Conservation (phyloP, 805 yeast species). For the Brettanomyces custersianus region DNA sequence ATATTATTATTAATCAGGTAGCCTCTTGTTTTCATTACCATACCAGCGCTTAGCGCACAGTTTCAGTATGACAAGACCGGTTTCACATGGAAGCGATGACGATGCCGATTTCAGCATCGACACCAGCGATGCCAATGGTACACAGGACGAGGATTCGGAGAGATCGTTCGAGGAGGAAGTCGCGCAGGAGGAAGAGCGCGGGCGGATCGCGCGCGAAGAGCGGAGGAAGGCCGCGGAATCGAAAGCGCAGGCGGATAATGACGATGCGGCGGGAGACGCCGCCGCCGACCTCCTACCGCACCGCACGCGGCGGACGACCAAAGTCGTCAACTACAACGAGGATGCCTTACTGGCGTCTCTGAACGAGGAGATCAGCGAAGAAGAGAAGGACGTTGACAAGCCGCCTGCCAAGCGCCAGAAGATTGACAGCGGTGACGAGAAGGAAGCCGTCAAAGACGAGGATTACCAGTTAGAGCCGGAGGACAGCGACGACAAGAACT, state of each 20-base stretch:
- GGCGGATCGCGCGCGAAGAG: neutral
- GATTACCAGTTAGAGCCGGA: slow-evolving; percentile 4
- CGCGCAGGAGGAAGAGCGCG: slow-evolving; percentile 3
- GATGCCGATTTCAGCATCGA: neutral
- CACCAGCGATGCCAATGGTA: neutral
- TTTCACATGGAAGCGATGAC: neutral
- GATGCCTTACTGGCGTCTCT: slow-evolving; percentile 19
- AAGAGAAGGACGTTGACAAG: slow-evolving; percentile 15
- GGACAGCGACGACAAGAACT: slow-evolving; percentile 5
- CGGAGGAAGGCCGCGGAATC: slow-evolving; percentile 5
- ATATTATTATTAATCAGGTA: no score
- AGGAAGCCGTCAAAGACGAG: slow-evolving; percentile 2
- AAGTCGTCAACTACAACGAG: slow-evolving; percentile 27
- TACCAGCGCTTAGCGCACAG: no score
- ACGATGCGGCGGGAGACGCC: slow-evolving; percentile 6
- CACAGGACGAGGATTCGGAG: slow-evolving; percentile 11
- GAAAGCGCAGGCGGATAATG: slow-evolving; percentile 17
- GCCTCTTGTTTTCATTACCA: no score
- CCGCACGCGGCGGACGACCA: slow-evolving; percentile 22
- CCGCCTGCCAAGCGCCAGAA: neutral
- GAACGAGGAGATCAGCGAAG: slow-evolving; percentile 21
- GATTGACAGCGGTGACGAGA: slow-evolving; percentile 2
- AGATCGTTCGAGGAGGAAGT: slow-evolving; percentile 18
- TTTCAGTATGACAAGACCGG: no score
- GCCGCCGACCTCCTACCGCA: slow-evolving; percentile 7